Conservation (phyloP, 176 grass and related monocot genomes). For the Pontederia paniculata region DNA sequence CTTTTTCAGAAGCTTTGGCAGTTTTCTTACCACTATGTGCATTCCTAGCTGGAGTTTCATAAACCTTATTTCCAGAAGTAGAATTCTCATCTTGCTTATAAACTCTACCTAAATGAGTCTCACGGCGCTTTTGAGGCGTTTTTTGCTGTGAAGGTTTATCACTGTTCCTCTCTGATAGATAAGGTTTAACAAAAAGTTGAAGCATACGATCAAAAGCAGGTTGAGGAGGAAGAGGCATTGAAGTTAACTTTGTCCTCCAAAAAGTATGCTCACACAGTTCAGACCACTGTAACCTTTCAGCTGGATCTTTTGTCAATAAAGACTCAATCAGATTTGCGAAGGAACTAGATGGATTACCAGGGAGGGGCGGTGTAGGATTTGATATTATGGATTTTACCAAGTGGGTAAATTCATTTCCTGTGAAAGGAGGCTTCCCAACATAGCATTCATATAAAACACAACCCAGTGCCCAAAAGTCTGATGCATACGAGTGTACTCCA, state of each 20-base stretch:
- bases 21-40: slow-evolving; percentile 51
- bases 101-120: slow-evolving; percentile 22
- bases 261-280: slow-evolving; percentile 84
- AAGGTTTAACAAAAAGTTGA: slow-evolving; percentile 39
- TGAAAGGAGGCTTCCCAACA: slow-evolving; percentile 68
- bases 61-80: slow-evolving; percentile 22
- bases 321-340: slow-evolving; percentile 79
- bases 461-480: slow-evolving; percentile 97
- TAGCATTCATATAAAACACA: slow-evolving; percentile 96
- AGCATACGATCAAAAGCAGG: slow-evolving; percentile 61
- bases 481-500: slow-evolving; percentile 91
- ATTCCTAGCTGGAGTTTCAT: slow-evolving; percentile 61
- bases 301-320: slow-evolving; percentile 85
- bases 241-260: slow-evolving; percentile 55
- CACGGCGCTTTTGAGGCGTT: slow-evolving; percentile 50
- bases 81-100: slow-evolving; percentile 63
- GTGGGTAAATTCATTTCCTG: slow-evolving; percentile 67
- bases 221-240: slow-evolving; percentile 56
- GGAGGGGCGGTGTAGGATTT: slow-evolving; percentile 66
- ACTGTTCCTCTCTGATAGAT: slow-evolving; percentile 57
- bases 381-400: slow-evolving; percentile 89
- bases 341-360: slow-evolving; percentile 66
- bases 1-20: slow-evolving; percentile 39
- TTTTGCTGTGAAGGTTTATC: slow-evolving; percentile 51
- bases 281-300: slow-evolving; percentile 94